Percentiles rank a stretch among this genome's conserved stretches.
Evolutionary conservation across 2,329 filamentous ascomycete genomes (phyloP).

Genomic region (Sordariomycetes sp.): DNA sequence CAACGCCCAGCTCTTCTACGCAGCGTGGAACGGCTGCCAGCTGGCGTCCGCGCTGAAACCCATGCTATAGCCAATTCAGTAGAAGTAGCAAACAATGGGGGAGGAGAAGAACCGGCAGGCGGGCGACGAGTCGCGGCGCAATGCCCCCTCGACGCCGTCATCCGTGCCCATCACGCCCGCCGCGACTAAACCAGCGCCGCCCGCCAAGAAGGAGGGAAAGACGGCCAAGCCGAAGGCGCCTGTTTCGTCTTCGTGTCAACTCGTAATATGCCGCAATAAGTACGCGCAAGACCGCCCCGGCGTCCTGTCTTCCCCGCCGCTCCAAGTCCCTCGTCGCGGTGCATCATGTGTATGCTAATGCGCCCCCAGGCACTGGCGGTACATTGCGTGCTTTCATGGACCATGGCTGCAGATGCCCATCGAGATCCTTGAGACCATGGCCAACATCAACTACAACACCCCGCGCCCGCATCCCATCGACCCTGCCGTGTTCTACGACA

Average conservation of each 20-base stretch:
- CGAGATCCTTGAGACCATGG: slow-evolving; percentile 67
- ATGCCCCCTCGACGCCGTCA: not conserved
- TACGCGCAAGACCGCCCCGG: not conserved
- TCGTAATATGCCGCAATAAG: slow-evolving; percentile 5
- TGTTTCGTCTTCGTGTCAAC: not conserved
- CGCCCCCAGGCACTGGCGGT: slow-evolving; percentile 59
- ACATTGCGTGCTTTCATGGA: slow-evolving; percentile 73
- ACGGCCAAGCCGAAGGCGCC: not conserved
- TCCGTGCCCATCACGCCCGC: not conserved
- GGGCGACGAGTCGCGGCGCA: not conserved
- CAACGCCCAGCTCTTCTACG: not conserved
- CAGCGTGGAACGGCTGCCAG: not conserved
- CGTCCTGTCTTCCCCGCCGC: not conserved
- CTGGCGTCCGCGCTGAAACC: not conserved
- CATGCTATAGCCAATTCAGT: not conserved
- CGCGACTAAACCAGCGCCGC: not conserved
- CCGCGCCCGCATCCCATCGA: slow-evolving; percentile 66
- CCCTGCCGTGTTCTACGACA: slow-evolving; percentile 68
- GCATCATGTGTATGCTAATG: not conserved
- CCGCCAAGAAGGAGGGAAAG: not conserved
- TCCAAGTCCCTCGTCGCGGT: not conserved
- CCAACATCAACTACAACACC: slow-evolving; percentile 67
- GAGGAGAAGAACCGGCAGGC: not conserved
- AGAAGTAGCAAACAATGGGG: not conserved
- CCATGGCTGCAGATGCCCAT: slow-evolving; percentile 71